phyloP scores from a whole-genome alignment of 2,329 filamentous ascomycete genomes.

The Lecanicillium sp. region DNA sequence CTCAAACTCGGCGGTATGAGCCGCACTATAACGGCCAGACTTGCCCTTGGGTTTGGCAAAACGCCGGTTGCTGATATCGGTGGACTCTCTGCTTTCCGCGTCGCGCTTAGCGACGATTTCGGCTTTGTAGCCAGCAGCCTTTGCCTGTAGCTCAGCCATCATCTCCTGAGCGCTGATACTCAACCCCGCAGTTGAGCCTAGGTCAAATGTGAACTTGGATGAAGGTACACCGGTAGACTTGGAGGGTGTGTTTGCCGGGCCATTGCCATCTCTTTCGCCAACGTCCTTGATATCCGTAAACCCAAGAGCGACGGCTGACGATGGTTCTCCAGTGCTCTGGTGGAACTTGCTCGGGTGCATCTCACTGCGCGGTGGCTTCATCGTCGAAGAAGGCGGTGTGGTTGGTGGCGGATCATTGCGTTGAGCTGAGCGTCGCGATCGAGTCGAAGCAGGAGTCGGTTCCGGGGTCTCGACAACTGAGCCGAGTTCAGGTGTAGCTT shows the following conservation, averaged over 20 bases:
- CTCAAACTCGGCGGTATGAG: slow-evolving; percentile 81
- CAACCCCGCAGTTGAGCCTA: slow-evolving; percentile 39
- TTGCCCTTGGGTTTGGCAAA: slow-evolving; percentile 77
- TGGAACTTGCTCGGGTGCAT: slow-evolving; percentile 90
- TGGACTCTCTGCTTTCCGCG: slow-evolving; percentile 33
- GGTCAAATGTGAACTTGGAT: slow-evolving; percentile 61
- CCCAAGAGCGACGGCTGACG: slow-evolving; percentile 73
- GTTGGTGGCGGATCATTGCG: slow-evolving; percentile 15
- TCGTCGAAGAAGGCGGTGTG: slow-evolving; percentile 58
- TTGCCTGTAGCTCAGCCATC: slow-evolving; percentile 62
- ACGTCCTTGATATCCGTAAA: slow-evolving; percentile 68
- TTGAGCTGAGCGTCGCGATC: slow-evolving; percentile 5
- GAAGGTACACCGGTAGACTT: slow-evolving; percentile 44
- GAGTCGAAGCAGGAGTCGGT: slow-evolving; percentile 13
- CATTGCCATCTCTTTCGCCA: slow-evolving; percentile 34
- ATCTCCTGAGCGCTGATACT: slow-evolving; percentile 54
- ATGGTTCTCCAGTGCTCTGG: slow-evolving; percentile 65
- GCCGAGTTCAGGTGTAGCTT: slow-evolving; percentile 25
- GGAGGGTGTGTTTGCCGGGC: slow-evolving; percentile 54
- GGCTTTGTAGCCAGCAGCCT: slow-evolving; percentile 64
- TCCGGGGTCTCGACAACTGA: slow-evolving; percentile 36
- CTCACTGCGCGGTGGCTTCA: slow-evolving; percentile 67
- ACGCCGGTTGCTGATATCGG: slow-evolving; percentile 48
- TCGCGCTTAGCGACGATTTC: slow-evolving; percentile 57
- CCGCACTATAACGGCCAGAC: slow-evolving; percentile 71